Evolutionary conservation across 2,329 filamentous ascomycete genomes (phyloP).

Genomic region (Tricladium varicosporioides): DNA sequence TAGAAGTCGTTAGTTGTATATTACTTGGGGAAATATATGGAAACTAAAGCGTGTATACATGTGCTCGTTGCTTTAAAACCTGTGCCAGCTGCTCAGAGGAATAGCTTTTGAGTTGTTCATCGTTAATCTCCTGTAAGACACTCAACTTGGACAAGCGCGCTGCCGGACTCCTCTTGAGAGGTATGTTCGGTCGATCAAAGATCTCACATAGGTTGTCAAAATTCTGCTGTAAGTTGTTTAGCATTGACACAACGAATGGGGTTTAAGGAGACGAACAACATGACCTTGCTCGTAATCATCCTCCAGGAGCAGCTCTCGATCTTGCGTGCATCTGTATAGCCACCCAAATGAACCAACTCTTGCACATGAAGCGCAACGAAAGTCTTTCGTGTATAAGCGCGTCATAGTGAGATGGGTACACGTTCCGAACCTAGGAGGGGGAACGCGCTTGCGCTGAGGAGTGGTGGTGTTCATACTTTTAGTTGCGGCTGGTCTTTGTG

Average conservation of each 20-base stretch:
- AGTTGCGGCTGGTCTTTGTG: not conserved
- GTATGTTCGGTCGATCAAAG: constrained; percentile 19
- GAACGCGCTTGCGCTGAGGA: not conserved
- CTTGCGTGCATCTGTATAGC: constrained; percentile 72
- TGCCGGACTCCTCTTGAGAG: constrained; percentile 22
- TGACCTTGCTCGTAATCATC: constrained; percentile 34
- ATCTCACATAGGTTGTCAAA: constrained; percentile 27
- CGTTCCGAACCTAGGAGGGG: constrained; percentile 15
- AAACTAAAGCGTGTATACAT: constrained; percentile 36
- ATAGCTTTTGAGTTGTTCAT: constrained; percentile 44
- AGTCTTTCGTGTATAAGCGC: constrained; percentile 54
- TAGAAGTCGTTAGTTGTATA: constrained; percentile 1
- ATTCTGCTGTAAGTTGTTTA: constrained; percentile 22
- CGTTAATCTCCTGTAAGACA: constrained; percentile 40
- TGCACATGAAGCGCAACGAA: constrained; percentile 58
- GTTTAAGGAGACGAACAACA: constrained; percentile 24
- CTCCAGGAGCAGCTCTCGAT: constrained; percentile 47
- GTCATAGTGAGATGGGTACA: constrained; percentile 71
- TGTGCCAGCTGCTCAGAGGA: constrained; percentile 45
- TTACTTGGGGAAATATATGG: not conserved
- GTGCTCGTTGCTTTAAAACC: constrained; percentile 49
- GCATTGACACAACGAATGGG: not conserved
- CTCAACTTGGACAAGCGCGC: constrained; percentile 21
- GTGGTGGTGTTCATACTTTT: not conserved
- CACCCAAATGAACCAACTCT: constrained; percentile 60